phyloP scores from a whole-genome alignment of 2,329 filamentous ascomycete genomes.

The Cephalotrichum gorgonifer region DNA sequence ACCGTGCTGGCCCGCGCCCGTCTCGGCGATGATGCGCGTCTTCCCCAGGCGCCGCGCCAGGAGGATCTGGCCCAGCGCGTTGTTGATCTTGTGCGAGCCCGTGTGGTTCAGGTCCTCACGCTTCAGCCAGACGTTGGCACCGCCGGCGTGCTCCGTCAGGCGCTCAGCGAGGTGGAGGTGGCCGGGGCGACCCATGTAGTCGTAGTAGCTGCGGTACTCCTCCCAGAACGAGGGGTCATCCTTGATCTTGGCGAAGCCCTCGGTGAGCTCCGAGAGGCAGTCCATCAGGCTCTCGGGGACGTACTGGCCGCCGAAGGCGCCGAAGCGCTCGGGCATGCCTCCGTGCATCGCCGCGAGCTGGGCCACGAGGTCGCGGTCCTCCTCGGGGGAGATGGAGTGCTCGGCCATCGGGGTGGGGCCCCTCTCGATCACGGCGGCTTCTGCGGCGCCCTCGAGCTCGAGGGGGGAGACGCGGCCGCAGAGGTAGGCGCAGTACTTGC shows the following conservation, averaged over 20 bases:
- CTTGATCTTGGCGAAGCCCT: conserved; percentile 78
- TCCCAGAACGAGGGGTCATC: conserved; percentile 93
- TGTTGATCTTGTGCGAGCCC: conserved; percentile 99
- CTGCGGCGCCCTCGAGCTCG: conserved; percentile 9
- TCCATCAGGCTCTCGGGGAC: conserved; percentile 98
- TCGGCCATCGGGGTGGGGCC: conserved; percentile 32
- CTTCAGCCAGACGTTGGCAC: conserved; percentile 96
- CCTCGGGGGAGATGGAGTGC: conserved; percentile 47
- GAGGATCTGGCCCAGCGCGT: conserved; percentile 86
- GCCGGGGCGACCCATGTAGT: conserved; percentile 92
- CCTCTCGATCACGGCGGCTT: conserved; percentile 48
- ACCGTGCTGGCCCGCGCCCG: conserved; percentile 93
- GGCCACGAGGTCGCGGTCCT: conserved; percentile 57
- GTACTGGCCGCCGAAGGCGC: conserved; percentile 94
- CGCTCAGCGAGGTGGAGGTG: conserved; percentile 83
- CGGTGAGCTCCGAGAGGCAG: conserved; percentile 81
- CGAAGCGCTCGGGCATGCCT: conserved; percentile 76
- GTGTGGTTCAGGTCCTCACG: conserved; percentile 97
- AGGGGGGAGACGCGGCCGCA: conserved; percentile 30
- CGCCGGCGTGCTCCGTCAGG: conserved; percentile 78
- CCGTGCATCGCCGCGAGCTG: conserved; percentile 76
- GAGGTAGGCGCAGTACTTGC: conserved; percentile 74
- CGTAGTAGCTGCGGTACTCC: conserved; percentile 90
- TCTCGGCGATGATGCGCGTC: conserved; percentile 96
- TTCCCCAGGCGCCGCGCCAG: conserved; percentile 81